phyloP scores from a whole-genome alignment of 164 flowering plant genomes.

The Nymphaea colorata region DNA sequence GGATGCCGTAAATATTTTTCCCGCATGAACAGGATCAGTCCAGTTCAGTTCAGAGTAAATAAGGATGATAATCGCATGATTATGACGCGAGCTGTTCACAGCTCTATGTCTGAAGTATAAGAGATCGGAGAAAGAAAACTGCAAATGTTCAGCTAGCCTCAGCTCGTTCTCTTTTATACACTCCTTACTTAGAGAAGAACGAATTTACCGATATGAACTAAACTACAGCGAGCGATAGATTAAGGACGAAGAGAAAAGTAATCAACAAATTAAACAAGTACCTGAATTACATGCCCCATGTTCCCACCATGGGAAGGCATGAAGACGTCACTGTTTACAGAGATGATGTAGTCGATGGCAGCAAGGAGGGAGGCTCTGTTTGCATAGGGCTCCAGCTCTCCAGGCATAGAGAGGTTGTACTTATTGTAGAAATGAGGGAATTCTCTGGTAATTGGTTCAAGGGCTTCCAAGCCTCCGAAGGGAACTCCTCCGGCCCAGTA shows the following conservation, averaged over 20 bases:
- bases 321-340: conserved; percentile 80
- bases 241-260: neutral
- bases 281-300: conserved; percentile 98
- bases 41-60: no score
- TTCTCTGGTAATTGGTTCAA: conserved; percentile 53
- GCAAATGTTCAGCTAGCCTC: no score
- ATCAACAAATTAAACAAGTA: conserved; percentile 10
- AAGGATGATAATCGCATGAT: no score
- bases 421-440: conserved; percentile 83
- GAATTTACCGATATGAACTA: no score
- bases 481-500: conserved; percentile 95
- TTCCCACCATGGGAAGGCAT: conserved; percentile 99
- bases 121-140: no score
- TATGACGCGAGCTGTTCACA: no score
- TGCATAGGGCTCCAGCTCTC: conserved; percentile 69
- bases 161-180: no score
- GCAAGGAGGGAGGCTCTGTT: conserved; percentile 78
- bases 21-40: neutral
- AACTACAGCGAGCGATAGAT: no score
- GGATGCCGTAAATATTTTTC: neutral
- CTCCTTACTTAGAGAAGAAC: no score
- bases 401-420: conserved; percentile 77
- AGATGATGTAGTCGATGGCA: conserved; percentile 79
- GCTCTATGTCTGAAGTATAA: no score
- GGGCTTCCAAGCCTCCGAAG: conserved; percentile 76